These are phyloP conservation scores for Chlamydomonas sphaeroides DNA, from an alignment of 139 green algal species.

Conservation along the genomic window DNA sequence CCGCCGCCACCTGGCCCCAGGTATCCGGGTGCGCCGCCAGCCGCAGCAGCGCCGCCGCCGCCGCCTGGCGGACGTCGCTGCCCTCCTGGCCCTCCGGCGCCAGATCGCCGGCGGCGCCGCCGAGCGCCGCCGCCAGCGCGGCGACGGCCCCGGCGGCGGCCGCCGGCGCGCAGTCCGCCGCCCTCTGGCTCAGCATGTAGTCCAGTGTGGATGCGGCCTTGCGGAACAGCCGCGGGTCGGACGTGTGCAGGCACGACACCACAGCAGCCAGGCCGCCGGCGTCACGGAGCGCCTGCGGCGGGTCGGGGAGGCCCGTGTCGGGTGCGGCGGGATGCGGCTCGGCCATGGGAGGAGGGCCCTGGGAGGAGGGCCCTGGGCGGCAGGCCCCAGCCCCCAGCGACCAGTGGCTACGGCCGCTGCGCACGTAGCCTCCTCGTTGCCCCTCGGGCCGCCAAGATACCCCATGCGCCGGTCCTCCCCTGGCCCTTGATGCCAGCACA, in stretches of 20 bases:
- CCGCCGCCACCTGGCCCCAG: slow-evolving; percentile 37
- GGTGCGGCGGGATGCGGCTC: too few relatives aligned
- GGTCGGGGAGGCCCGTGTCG: too few relatives aligned
- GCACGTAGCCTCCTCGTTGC: too few relatives aligned
- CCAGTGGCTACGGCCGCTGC: too few relatives aligned
- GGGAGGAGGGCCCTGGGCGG: too few relatives aligned
- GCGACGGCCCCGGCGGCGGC: slow-evolving; percentile 1
- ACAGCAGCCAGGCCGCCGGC: slow-evolving; percentile 15
- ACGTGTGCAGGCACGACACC: neutral
- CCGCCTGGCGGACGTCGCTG: slow-evolving; percentile 54
- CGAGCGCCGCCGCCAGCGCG: slow-evolving; percentile 25
- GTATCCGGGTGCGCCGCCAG: slow-evolving; percentile 44
- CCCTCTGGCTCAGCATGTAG: slow-evolving; percentile 45
- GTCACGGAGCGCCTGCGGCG: slow-evolving; percentile 1
- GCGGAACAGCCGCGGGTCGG: slow-evolving; percentile 37
- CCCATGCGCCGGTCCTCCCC: too few relatives aligned
- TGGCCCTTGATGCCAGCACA: too few relatives aligned
- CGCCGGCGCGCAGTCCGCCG: slow-evolving; percentile 25
- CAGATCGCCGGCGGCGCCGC: neutral
- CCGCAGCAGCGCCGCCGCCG: slow-evolving; percentile 52
- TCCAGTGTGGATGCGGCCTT: slow-evolving; percentile 54
- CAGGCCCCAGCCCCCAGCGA: too few relatives aligned
- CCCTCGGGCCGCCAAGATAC: too few relatives aligned
- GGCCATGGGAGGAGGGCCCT: too few relatives aligned
- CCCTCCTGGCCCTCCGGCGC: slow-evolving; percentile 15